Conservation (phyloP, 768 basidiomycete genomes). For the Gloeopeniophorella convolvens region DNA sequence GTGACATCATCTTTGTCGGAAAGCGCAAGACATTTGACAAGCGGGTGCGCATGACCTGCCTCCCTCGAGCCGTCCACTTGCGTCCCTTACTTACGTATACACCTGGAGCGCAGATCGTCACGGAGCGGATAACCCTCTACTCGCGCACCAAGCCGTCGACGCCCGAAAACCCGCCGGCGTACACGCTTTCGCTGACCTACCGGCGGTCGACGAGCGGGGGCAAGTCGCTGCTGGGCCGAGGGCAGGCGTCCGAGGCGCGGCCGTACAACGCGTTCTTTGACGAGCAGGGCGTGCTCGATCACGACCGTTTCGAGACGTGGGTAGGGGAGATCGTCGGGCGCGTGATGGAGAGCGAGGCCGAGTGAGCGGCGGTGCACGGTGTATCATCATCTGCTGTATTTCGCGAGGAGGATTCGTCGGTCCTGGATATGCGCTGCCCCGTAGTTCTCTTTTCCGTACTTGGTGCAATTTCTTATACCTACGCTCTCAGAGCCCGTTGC, state of each 20-base stretch:
- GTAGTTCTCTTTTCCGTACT: constrained; percentile 2
- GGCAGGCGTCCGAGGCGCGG: constrained; percentile 49
- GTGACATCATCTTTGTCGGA: constrained; percentile 79
- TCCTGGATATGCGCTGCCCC: constrained; percentile 2
- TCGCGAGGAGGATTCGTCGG: neutral
- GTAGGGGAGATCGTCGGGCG: constrained; percentile 65
- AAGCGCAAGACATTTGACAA: constrained; percentile 88
- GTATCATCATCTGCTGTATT: constrained; percentile 13
- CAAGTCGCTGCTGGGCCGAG: constrained; percentile 74
- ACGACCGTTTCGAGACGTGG: constrained; percentile 72
- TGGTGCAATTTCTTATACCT: constrained; percentile 4
- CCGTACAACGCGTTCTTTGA: constrained; percentile 77
- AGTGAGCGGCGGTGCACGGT: constrained; percentile 18
- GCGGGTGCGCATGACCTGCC: constrained; percentile 45
- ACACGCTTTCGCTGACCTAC: constrained; percentile 61
- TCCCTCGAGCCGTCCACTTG: neutral
- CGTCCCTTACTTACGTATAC: constrained; percentile 3
- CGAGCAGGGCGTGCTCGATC: constrained; percentile 69
- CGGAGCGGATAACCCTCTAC: constrained; percentile 77
- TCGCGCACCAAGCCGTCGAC: constrained; percentile 58
- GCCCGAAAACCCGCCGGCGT: constrained; percentile 52
- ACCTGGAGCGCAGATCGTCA: constrained; percentile 63
- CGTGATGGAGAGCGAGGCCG: constrained; percentile 55
- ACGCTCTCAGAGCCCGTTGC: too few species aligned
- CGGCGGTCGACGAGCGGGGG: constrained; percentile 78